Evolutionary conservation across 345 rosid genomes (phyloP), one percentile per base, ranked within the genome.

Genomic region (Euphorbia tirucalli): DNA sequence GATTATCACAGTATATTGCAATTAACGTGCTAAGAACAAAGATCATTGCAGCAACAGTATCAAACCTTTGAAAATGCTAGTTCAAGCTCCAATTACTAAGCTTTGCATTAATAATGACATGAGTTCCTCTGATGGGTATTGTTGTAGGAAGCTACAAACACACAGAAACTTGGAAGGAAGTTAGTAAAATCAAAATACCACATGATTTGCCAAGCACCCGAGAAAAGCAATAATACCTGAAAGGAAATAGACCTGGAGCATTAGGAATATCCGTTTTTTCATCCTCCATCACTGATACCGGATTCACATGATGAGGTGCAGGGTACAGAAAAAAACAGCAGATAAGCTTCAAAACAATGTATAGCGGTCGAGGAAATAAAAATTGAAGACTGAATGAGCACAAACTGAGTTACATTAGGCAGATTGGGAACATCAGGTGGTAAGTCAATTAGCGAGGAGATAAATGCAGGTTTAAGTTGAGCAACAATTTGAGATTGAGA

Each of bases 21-120:
- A 49, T 19, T 43, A 7, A 28, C 46, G 43, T 7, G 61, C 43
- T 25, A 71, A 69, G 46, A 65, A 61, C 24, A n/a, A 56, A 22
- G 7, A 50, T 7, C 28, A 57, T 30, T 25, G 57, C 39, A 59
- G 43, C 25, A 72, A 77, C 44, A 41, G 57, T 65, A 68, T 78
- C 83, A 73, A 78, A 95, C 99, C 98, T 95, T 79, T 92, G 97
- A 86, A 95, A 92, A 83, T 84, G 97, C 80, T 88, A 58, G 73
- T 92, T 89, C 87, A 90, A 81, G 73, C 96, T 89, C 81, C 76
- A 82, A 64, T 79, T 75, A 55, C 73, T 87, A 44, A 95, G 85
- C 83, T 95, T 92, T 73, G 75, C 92, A 77, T 95, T 95, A 78
- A 95, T 86, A 44, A 95, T 82, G 73, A 92, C 92, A 85, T 82